phyloP scores from a whole-genome alignment of 106 monocot genomes.

The Dactylorhiza incarnata region DNA sequence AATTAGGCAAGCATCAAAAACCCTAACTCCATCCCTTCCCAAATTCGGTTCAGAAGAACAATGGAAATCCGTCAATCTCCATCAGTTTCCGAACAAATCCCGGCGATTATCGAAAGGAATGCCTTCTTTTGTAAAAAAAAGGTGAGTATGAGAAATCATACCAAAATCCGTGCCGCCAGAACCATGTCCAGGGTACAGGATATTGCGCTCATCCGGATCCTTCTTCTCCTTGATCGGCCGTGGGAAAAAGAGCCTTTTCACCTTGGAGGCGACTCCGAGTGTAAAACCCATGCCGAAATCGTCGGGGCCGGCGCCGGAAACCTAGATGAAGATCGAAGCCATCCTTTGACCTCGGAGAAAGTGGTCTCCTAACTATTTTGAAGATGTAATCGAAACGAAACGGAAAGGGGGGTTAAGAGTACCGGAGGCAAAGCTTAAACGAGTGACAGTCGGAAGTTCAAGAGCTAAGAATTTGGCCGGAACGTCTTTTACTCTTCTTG shows the following conservation, averaged over 20 bases:
- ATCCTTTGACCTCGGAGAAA: not conserved
- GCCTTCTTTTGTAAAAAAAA: not conserved
- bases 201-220: not conserved
- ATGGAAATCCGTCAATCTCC: not conserved
- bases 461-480: not conserved
- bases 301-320: not conserved
- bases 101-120: not conserved
- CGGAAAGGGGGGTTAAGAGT: not conserved
- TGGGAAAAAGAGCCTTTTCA: not conserved
- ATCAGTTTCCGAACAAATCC: not conserved
- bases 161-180: not conserved
- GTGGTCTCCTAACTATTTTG: not conserved
- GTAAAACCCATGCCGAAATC: not conserved
- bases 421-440: not conserved
- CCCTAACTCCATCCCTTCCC: not conserved
- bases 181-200: not conserved
- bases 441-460: not conserved
- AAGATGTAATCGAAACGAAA: not conserved
- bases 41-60: not conserved
- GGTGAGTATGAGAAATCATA: conserved; percentile 1
- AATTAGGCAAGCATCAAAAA: not conserved
- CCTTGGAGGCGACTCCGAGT: conserved; percentile 1
- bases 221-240: not conserved
- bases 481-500: not conserved
- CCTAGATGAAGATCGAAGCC: conserved; percentile 3